Percentiles rank a stretch among this genome's conserved stretches.
Conservation (phyloP, 2,329 filamentous ascomycete species). For the Neofusicoccum sp. region DNA sequence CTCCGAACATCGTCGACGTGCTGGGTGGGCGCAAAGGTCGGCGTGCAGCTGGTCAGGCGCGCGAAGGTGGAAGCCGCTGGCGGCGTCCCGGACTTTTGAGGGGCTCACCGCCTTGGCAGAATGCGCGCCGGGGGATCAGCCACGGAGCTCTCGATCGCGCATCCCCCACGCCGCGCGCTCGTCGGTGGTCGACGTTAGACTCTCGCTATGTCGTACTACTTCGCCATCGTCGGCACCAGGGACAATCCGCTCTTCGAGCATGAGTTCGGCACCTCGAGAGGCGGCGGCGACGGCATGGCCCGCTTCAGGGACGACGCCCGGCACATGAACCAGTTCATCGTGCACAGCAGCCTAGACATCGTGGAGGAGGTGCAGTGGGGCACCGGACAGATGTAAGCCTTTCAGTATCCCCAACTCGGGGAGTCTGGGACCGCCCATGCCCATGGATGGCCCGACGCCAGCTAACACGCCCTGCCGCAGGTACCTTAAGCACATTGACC, state of each 20-base stretch:
- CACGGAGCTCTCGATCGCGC: conserved; percentile 2
- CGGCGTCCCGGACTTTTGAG: conserved; percentile 3
- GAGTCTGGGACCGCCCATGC: conserved; percentile 1
- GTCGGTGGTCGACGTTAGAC: not conserved
- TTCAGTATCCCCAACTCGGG: not conserved
- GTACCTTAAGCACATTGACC: conserved; percentile 96
- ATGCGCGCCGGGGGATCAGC: not conserved
- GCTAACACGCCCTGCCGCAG: conserved; percentile 48
- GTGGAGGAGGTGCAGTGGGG: conserved; percentile 97
- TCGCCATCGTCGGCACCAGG: conserved; percentile 91
- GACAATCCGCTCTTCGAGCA: conserved; percentile 97
- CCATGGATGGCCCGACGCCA: not conserved
- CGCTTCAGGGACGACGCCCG: conserved; percentile 86
- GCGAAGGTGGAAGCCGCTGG: not conserved
- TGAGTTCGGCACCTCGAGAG: conserved; percentile 95
- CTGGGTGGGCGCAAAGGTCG: not conserved
- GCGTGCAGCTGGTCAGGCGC: not conserved
- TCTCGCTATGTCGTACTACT: conserved; percentile 90
- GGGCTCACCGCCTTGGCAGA: conserved; percentile 19
- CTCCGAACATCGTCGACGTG: conserved; percentile 40
- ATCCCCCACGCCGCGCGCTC: not conserved
- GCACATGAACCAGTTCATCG: conserved; percentile 96
- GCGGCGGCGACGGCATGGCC: conserved; percentile 88
- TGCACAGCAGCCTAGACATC: conserved; percentile 91
- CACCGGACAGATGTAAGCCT: conserved; percentile 73